Evolutionary conservation across 2,329 filamentous ascomycete genomes (phyloP).

Genomic region (Sphaerulina vaccinii): DNA sequence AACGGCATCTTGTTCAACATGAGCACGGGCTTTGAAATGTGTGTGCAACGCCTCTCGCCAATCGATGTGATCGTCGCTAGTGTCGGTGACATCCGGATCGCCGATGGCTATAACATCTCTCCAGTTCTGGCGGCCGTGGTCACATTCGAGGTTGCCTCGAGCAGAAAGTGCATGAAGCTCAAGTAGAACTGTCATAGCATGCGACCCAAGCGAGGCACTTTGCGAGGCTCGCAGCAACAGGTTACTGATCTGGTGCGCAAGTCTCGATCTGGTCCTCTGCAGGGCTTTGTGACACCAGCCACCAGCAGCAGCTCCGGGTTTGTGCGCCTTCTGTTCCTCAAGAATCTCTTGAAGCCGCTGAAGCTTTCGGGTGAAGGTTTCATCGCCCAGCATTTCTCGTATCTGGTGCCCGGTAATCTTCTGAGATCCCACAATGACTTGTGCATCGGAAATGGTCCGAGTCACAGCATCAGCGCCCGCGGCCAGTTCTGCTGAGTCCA

Average conservation of each 20-base stretch:
- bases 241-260: slow-evolving; percentile 25
- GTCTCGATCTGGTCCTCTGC: slow-evolving; percentile 18
- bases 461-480: slow-evolving; percentile 21
- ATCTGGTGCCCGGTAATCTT: slow-evolving; percentile 23
- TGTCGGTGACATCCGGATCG: neutral
- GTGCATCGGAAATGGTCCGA: slow-evolving; percentile 12
- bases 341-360: slow-evolving; percentile 8
- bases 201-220: slow-evolving; percentile 12
- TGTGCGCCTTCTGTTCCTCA: neutral
- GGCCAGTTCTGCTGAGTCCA: slow-evolving; percentile 17
- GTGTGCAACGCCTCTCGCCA: slow-evolving; percentile 52
- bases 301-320: neutral
- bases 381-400: slow-evolving; percentile 17
- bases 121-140: slow-evolving; percentile 17
- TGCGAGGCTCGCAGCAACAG: slow-evolving; percentile 23
- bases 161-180: slow-evolving; percentile 24
- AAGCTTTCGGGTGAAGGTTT: slow-evolving; percentile 17
- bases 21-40: slow-evolving; percentile 46
- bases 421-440: slow-evolving; percentile 20
- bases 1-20: slow-evolving; percentile 48
- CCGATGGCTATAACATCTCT: slow-evolving; percentile 13
- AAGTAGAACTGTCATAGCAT: slow-evolving; percentile 22
- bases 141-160: slow-evolving; percentile 20
- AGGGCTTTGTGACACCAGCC: slow-evolving; percentile 25
- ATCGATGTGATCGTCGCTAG: slow-evolving; percentile 31